Base-by-base conservation (phyloP, 2,329 filamentous ascomycete genomes). In the Neopestalotiopsis rosae region DNA sequence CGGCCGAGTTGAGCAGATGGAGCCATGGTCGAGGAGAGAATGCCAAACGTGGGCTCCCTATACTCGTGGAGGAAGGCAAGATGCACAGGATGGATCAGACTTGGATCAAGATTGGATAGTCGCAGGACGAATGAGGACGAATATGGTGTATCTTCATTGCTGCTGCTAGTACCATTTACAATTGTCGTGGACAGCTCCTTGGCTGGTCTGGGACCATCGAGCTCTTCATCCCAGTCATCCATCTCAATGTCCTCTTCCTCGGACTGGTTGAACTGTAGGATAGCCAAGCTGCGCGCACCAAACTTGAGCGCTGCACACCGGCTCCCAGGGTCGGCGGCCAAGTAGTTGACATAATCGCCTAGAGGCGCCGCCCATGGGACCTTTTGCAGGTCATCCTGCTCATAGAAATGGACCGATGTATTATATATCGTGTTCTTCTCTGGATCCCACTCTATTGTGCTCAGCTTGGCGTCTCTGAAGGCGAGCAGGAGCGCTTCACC, bases 351-450 rank as follows among this genome's bases (percentile, higher is more conserved):
- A 78, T 92, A 94, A 71, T 92, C 89, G 78, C 89, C 90, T 76
- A 97, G 83, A 67, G 92, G 88, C 66, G 92, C 88, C 65, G 92
- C 90, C 92, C 94, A 98, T 0, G 95, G 95, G 71, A 90, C 92
- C 66, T 92, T 90, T 73, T 92, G 90, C 71, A 95, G 85, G 78
- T 97, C 95, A 77, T 98, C 95, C 79, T 96, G 93, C 80, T 99
- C 96, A 82, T 98, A 99, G 85, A 95, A 98, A 83, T 99, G 96
- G 76, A 99, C 95, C 65, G 95, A 98, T 71, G 96, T 89, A 66
- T 95, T 98, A 74, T 92, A 91, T 74, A 98, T 90, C 65, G 89
- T 89, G 80, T 93, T 87, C 73, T 89, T 90, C 78, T 92, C 90
- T 9, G 94, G 90, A 78, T 98, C 94, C 96, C 96, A 99, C 83